Conservation (phyloP, 176 grass and related monocot genomes). For the Lolium perenne region DNA sequence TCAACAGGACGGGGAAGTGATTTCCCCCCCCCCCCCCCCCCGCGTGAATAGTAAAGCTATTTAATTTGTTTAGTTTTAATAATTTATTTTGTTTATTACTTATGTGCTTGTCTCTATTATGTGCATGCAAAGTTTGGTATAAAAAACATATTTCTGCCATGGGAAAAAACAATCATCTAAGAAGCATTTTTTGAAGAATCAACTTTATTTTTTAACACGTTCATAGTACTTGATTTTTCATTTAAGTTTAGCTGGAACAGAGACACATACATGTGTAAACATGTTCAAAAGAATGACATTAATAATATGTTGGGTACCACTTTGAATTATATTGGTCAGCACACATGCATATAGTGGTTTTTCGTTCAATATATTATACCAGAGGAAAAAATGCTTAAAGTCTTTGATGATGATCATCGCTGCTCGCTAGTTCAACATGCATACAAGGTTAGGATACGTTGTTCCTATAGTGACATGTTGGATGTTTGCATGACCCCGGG, state of each 20-base stretch:
- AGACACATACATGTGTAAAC: not conserved
- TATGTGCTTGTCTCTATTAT: not conserved
- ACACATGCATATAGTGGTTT: not conserved
- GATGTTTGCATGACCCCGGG: not conserved
- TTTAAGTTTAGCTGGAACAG: not conserved
- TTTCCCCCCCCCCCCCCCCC: too few relatives aligned
- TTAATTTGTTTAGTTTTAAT: too few relatives aligned
- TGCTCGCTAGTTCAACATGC: not conserved
- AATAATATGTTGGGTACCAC: not conserved
- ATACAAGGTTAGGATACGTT: not conserved
- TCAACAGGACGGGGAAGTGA: too few relatives aligned
- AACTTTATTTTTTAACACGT: not conserved
- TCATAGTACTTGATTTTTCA: not conserved
- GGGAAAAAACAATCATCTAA: not conserved
- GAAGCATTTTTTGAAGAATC: not conserved
- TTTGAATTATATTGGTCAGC: not conserved
- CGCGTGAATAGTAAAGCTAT: too few relatives aligned
- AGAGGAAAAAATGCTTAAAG: not conserved
- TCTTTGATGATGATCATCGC: not conserved
- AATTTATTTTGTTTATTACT: too few relatives aligned
- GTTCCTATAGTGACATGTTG: slow-evolving; percentile 23
- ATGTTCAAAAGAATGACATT: not conserved
- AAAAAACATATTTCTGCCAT: not conserved
- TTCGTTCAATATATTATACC: not conserved
- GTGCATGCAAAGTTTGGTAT: not conserved